Evolutionary conservation across 192 early-diverging fungal species (phyloP), one percentile per base, ranked within the genome.

Genomic region (Umbelopsis isabellina): DNA sequence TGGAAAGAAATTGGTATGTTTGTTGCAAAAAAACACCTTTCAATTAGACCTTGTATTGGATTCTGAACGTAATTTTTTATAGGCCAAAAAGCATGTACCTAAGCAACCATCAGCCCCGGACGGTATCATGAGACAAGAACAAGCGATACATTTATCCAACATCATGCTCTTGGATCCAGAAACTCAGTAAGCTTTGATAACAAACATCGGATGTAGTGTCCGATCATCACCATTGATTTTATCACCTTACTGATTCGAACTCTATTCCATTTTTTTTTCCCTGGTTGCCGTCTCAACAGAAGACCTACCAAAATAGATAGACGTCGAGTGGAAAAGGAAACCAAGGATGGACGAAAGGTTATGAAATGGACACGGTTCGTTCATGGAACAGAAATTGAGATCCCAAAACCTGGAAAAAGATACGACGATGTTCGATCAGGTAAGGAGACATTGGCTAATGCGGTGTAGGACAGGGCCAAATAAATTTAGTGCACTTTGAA

Each of bases 101-200:
- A 73, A 69, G 45, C 79, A 76, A 47, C 74, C 71, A 10, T 66
- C 55, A 21, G 79, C 74, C 12, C 79, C 79, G 48, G 74, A 80
- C 27, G 79, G 79, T 50, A 76, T 73, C 25, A 68, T 76, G 65
- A 49, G 75, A 69, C 72, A 70, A 66, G 67, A 79, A 49, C 67
- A 66, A 70, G 71, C 82, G 46, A 83, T 83, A 67, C 82, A 83
- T 69, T 46, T 81, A 46, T 81, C 82, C 18, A 83, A 83, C 70
- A 77, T 83, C 41, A 75, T 79, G 75, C 75, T 81, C 20, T 50
- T 81, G 37, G 72, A 83, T 53, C 82, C 82, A 35, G 75, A 81
- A 49, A 79, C 80, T 13, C 68, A 78, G 82, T 83, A 78, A 53
- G 75, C 69, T 51, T 66, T 49, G 10, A 49, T 22, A 21, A 41